Percentiles rank a stretch among this genome's conserved stretches.
phyloP scores from a whole-genome alignment of 208 protist species.

The Crithidia acanthocephali region DNA sequence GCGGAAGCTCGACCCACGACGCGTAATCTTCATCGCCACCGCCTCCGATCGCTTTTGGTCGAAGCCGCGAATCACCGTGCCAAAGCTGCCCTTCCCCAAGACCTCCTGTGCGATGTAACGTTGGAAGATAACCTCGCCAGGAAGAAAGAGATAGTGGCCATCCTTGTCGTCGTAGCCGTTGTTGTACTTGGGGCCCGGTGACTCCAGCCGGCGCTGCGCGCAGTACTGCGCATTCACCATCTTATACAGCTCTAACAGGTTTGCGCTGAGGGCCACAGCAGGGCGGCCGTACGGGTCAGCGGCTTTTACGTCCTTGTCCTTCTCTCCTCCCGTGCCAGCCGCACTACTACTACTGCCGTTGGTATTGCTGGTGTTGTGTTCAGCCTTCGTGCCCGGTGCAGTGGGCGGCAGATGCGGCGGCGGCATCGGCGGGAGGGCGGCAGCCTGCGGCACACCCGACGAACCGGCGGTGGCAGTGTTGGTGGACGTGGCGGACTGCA shows the following conservation, averaged over 20 bases:
- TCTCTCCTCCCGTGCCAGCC: neutral
- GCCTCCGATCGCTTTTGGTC: constrained; percentile 81
- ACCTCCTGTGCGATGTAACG: constrained; percentile 88
- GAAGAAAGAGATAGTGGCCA: constrained; percentile 88
- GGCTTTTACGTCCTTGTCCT: neutral
- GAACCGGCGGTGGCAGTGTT: no score
- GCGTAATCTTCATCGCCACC: constrained; percentile 92
- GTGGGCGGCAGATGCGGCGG: neutral
- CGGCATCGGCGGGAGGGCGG: no score
- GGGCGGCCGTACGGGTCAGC: constrained; percentile 34
- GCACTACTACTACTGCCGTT: neutral
- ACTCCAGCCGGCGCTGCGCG: constrained; percentile 57
- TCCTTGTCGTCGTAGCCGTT: constrained; percentile 89
- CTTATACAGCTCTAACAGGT: constrained; percentile 74
- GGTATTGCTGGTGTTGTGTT: neutral
- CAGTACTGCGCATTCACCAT: constrained; percentile 78
- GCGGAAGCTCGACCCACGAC: constrained; percentile 79
- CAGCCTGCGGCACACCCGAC: no score
- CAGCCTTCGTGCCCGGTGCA: no score
- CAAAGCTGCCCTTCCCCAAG: constrained; percentile 93
- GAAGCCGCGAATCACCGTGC: constrained; percentile 89
- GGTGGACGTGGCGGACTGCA: no score
- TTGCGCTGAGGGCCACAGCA: constrained; percentile 50
- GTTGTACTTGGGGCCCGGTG: constrained; percentile 82
- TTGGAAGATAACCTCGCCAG: constrained; percentile 81